Evolutionary conservation across 805 yeast genomes (phyloP), one percentile per base, ranked within the genome.

Genomic region (Wickerhamomyces bovis): DNA sequence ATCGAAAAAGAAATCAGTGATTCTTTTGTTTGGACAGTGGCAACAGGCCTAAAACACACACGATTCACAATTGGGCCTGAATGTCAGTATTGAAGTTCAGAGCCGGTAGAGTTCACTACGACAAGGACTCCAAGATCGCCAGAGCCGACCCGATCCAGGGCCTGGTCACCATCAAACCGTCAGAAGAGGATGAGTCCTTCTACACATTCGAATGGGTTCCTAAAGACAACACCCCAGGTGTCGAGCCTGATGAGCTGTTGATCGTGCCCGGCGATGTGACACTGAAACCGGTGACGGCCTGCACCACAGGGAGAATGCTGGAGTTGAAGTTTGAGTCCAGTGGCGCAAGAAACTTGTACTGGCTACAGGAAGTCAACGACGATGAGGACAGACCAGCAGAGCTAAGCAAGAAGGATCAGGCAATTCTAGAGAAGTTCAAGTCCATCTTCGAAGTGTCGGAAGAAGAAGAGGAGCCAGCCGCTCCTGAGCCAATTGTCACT

Each of bases 261-360:
- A 77, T 88, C 39, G 81, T 88, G 54, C 94, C 95, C 0, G 95
- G 95, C 2, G 96, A 89, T 58, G 92, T 85, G 44, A 78, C 83
- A 39, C 86, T 89, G 80, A 76, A 77, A 51, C 85, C 78, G 45
- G 78, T 86, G 39, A 64, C 72, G 43, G 78, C 86, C 25, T 85
- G 95, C 64, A 75, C 68, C 39, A 77, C 89, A 0, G 96, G 96
- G 15, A 72, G 96, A 50, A 89, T 89, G 15, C 82, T 80, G 54
- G 81, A 82, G 21, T 72, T 84, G 65, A 75, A 77, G 49, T 83
- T 83, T 62, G 69, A 73, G 53, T 72, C 81, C 48, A 76, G 87
- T 23, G 85, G 85, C 42, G 81, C 83, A 33, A 71, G 75, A 48
- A 60, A 64, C 46, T 53, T 73, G 47, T 73, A 63, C 61, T 88